Percentiles rank a stretch among this genome's conserved stretches.
phyloP scores from a whole-genome alignment of 371 early-diverging fungal species.

The Rhizopus microsporus region DNA sequence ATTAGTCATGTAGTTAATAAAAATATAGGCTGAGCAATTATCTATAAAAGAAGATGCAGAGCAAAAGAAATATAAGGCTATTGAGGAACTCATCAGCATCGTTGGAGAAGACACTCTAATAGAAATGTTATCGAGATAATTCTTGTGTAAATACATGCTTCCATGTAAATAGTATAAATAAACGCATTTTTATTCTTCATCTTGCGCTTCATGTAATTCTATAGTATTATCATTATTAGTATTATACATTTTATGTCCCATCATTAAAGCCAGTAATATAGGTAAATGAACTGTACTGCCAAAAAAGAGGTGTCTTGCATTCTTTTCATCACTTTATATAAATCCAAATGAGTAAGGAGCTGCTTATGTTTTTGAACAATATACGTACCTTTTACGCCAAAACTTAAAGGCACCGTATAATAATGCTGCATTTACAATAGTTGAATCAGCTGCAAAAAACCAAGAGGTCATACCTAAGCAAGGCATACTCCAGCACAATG shows the following conservation, averaged over 20 bases:
- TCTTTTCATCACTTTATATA: constrained; percentile 63
- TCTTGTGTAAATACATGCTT: neutral
- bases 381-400: constrained; percentile 60
- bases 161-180: no score
- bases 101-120: constrained; percentile 11
- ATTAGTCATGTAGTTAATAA: neutral
- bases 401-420: constrained; percentile 71
- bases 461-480: constrained; percentile 72
- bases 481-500: constrained; percentile 65
- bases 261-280: constrained; percentile 78
- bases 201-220: neutral
- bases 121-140: constrained; percentile 8
- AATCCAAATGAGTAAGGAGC: neutral
- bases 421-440: constrained; percentile 76
- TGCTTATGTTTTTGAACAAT: neutral
- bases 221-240: constrained; percentile 3
- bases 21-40: neutral
- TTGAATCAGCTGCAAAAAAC: constrained; percentile 61
- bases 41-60: neutral
- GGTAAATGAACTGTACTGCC: constrained; percentile 87
- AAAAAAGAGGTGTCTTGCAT: constrained; percentile 87
- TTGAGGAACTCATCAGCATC: constrained; percentile 10
- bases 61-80: constrained; percentile 8
- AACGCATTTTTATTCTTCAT: neutral
- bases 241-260: constrained; percentile 74